These are phyloP conservation scores for Pleomassaria siparia DNA, from an alignment of 2,329 filamentous ascomycete species.

Conservation along the genomic window DNA sequence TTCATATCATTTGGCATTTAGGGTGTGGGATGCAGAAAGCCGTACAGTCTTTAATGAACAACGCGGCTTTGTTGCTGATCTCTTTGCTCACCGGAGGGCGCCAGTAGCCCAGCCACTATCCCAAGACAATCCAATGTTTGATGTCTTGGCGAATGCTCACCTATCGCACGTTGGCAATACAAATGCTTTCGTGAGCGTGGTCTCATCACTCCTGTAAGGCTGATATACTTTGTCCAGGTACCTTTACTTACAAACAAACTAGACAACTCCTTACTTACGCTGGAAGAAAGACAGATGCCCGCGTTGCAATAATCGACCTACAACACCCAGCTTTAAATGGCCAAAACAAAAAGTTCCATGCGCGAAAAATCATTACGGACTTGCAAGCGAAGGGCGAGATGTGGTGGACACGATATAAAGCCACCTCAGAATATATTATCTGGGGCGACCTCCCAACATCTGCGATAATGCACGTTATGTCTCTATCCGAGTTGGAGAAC, in stretches of 20 bases:
- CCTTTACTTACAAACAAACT: background rate
- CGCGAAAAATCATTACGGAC: background rate
- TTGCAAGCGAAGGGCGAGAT: background rate
- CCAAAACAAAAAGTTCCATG: background rate
- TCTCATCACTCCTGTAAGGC: background rate
- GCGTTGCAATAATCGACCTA: background rate
- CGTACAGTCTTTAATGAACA: background rate
- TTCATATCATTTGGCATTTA: background rate
- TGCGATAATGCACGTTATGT: background rate
- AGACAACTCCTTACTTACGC: background rate
- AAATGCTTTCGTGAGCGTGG: background rate
- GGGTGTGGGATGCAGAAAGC: background rate
- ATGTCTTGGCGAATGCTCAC: background rate
- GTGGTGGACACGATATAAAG: background rate
- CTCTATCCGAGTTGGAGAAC: background rate
- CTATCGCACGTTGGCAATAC: background rate
- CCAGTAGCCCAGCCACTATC: background rate
- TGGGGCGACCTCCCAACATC: background rate
- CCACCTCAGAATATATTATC: background rate
- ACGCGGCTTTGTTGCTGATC: background rate
- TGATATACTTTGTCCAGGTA: background rate
- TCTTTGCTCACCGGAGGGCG: background rate
- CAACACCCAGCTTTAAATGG: background rate
- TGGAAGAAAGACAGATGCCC: background rate
- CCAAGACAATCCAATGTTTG: background rate